Evolutionary conservation across 2,329 filamentous ascomycete genomes (phyloP).

Genomic region (Fusarium sp.): DNA sequence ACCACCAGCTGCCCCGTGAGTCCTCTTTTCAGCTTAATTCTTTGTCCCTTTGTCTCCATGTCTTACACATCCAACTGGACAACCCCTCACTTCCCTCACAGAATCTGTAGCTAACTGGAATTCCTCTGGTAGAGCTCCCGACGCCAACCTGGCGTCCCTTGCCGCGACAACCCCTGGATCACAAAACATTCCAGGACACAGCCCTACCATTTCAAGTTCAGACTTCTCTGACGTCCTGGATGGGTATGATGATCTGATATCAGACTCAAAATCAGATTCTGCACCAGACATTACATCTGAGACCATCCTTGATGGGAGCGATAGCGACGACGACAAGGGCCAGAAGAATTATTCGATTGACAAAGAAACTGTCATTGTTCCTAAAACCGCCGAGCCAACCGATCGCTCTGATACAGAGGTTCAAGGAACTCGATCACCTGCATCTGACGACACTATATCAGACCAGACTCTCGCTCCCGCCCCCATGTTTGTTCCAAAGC

Average conservation of each 20-base stretch:
- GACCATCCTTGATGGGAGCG: conserved; percentile 39
- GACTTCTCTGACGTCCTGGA: conserved; percentile 54
- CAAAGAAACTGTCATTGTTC: conserved; percentile 27
- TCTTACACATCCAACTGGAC: conserved; percentile 3
- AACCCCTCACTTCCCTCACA: conserved; percentile 2
- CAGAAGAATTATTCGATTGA: conserved; percentile 35
- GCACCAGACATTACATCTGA: conserved; percentile 40
- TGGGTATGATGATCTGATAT: conserved; percentile 56
- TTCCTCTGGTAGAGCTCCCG: conserved; percentile 38
- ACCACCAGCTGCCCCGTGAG: conserved; percentile 42
- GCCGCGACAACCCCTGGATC: conserved; percentile 38
- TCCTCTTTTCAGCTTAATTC: conserved; percentile 5
- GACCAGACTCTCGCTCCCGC: conserved; percentile 54
- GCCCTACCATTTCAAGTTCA: conserved; percentile 58
- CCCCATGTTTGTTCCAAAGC: conserved; percentile 61
- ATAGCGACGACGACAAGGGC: conserved; percentile 41
- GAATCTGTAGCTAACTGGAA: conserved; percentile 44
- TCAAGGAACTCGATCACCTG: conserved; percentile 40
- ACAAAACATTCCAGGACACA: conserved; percentile 53
- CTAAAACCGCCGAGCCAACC: conserved; percentile 20
- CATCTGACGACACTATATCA: conserved; percentile 51
- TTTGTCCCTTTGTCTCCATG: conserved; percentile 16
- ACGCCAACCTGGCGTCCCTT: conserved; percentile 39
- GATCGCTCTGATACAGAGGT: conserved; percentile 32
- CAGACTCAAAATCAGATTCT: conserved; percentile 46